Conservation (phyloP, 1,284 basidiomycete species). For the Porodaedalea pini region DNA sequence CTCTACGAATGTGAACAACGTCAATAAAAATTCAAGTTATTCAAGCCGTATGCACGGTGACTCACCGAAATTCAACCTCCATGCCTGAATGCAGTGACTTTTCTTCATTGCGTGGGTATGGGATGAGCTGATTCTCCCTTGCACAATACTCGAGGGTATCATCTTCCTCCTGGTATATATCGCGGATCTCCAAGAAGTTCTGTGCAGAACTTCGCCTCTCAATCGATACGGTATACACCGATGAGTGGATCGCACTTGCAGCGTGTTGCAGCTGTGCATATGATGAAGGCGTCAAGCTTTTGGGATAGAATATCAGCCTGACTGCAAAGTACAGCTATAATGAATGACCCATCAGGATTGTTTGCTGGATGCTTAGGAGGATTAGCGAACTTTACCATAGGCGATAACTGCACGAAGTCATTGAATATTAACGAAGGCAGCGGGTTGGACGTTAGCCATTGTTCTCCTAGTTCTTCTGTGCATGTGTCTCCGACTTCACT, state of each 20-base stretch:
- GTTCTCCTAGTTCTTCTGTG: background rate
- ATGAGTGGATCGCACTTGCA: slow-evolving; percentile 17
- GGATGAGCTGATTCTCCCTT: background rate
- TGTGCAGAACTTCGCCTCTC: slow-evolving; percentile 2
- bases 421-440: background rate
- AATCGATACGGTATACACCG: slow-evolving; percentile 11
- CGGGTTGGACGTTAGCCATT: background rate
- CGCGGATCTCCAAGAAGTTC: background rate
- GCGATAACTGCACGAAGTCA: background rate
- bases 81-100: slow-evolving; percentile 12
- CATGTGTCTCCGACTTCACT: slow-evolving; percentile 5
- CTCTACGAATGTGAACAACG: slow-evolving; percentile 25
- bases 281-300: slow-evolving; percentile 22
- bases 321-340: slow-evolving; percentile 24
- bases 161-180: slow-evolving; percentile 2
- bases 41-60: background rate
- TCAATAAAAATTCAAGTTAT: background rate
- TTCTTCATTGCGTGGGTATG: background rate
- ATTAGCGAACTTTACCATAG: background rate
- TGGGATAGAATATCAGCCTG: slow-evolving; percentile 21
- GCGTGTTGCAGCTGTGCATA: slow-evolving; percentile 23
- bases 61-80: slow-evolving; percentile 20
- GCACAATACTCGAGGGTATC: background rate
- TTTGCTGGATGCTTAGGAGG: background rate
- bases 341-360: background rate